Conservation (phyloP, 2,329 filamentous ascomycete genomes). For the Teratosphaeria pseudoeucalypti region DNA sequence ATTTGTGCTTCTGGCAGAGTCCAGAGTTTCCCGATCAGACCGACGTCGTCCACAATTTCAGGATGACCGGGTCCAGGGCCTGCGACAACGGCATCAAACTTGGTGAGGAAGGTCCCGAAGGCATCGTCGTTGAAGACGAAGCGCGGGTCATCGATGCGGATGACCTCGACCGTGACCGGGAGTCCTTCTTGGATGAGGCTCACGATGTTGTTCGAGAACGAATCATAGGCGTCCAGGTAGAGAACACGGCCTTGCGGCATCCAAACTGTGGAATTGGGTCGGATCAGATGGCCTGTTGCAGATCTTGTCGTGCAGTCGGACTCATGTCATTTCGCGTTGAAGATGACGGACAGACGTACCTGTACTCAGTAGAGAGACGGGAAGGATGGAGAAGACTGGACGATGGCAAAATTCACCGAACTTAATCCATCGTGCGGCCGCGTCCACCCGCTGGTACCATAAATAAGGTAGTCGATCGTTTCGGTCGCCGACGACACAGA, state of each 20-base stretch:
- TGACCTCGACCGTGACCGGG: slow-evolving; percentile 45
- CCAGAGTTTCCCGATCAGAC: slow-evolving; percentile 73
- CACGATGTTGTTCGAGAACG: slow-evolving; percentile 91
- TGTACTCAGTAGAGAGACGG: background rate
- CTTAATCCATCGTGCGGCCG: background rate
- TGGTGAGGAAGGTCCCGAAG: slow-evolving; percentile 36
- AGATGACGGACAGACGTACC: background rate
- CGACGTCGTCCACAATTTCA: slow-evolving; percentile 61
- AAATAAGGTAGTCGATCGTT: background rate
- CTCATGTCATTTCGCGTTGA: background rate
- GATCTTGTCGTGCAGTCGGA: too few species aligned
- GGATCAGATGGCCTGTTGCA: background rate
- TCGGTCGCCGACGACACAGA: background rate
- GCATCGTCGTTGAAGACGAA: slow-evolving; percentile 27
- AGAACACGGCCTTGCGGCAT: slow-evolving; percentile 41
- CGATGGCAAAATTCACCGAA: background rate
- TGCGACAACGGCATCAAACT: slow-evolving; percentile 76
- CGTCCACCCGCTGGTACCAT: background rate
- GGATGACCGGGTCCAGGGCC: slow-evolving; percentile 87
- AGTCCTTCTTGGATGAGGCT: slow-evolving; percentile 65
- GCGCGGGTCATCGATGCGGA: slow-evolving; percentile 53
- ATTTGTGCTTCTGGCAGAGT: slow-evolving; percentile 46
- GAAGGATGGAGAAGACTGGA: background rate
- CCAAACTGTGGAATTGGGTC: background rate
- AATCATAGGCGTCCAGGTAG: slow-evolving; percentile 93